Conservation (phyloP, 495 filamentous ascomycete species). For the Parachaetomium inaequale region DNA sequence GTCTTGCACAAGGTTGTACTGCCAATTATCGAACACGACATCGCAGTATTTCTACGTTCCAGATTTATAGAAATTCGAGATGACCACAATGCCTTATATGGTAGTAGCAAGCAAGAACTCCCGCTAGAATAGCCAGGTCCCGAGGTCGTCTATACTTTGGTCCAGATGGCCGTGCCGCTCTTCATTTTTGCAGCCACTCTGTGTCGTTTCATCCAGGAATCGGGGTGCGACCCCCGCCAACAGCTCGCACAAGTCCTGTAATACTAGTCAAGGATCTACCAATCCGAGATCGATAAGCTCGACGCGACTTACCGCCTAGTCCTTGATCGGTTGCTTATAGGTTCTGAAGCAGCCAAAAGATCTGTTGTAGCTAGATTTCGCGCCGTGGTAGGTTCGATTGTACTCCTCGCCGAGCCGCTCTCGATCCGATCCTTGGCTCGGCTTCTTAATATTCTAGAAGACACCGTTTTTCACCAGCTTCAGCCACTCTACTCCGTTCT, state of each 20-base stretch:
- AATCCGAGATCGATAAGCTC: slow-evolving; percentile 32
- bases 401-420: not conserved
- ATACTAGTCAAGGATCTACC: slow-evolving; percentile 21
- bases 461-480: not conserved
- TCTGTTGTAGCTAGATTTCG: slow-evolving; percentile 32
- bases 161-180: slow-evolving; percentile 36
- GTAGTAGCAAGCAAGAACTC: slow-evolving; percentile 9
- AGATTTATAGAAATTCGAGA: slow-evolving; percentile 23
- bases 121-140: slow-evolving; percentile 41
- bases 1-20: slow-evolving; percentile 33
- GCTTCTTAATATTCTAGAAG: slow-evolving; percentile 14
- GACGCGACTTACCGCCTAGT: slow-evolving; percentile 36
- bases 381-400: not conserved
- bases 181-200: slow-evolving; percentile 47
- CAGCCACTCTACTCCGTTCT: not conserved
- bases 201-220: slow-evolving; percentile 38
- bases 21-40: slow-evolving; percentile 35
- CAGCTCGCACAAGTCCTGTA: slow-evolving; percentile 32
- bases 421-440: not conserved
- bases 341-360: slow-evolving; percentile 13
- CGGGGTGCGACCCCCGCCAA: slow-evolving; percentile 19
- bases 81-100: slow-evolving; percentile 24
- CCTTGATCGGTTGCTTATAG: slow-evolving; percentile 29
- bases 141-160: slow-evolving; percentile 29
- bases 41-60: slow-evolving; percentile 32